A percentile compares a stretch with the other conserved stretches of the same genome.
phyloP scores from a whole-genome alignment of 2,329 filamentous ascomycete genomes.

The Sporothrix protearum region DNA sequence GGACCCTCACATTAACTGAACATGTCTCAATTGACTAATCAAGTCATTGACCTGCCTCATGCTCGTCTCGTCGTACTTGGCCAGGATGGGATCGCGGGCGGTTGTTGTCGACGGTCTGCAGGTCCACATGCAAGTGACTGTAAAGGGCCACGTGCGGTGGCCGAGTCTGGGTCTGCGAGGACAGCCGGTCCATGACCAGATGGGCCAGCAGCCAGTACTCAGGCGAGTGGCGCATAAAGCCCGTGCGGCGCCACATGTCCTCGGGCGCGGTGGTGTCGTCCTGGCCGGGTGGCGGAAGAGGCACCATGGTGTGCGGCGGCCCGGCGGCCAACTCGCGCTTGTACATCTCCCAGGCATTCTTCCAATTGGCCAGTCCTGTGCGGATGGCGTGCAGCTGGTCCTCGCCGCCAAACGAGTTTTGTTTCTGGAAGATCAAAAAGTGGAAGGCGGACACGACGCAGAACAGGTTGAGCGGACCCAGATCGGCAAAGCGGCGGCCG shows the following conservation, averaged over 20 bases:
- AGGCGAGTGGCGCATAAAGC: slow-evolving; percentile 19
- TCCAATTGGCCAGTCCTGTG: slow-evolving; percentile 16
- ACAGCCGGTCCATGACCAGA: slow-evolving; percentile 4
- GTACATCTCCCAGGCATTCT: slow-evolving; percentile 17
- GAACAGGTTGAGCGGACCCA: slow-evolving; percentile 10
- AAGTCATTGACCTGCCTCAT: slow-evolving; percentile 22
- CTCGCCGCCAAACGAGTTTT: slow-evolving; percentile 21
- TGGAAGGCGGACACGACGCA: slow-evolving; percentile 16
- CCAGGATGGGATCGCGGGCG: not conserved
- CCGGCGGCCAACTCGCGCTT: not conserved
- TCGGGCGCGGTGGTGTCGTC: not conserved
- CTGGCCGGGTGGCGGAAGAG: not conserved
- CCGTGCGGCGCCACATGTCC: slow-evolving; percentile 18
- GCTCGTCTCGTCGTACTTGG: slow-evolving; percentile 21
- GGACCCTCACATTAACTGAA: not conserved
- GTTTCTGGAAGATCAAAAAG: slow-evolving; percentile 16
- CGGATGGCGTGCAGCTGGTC: slow-evolving; percentile 14
- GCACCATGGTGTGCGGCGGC: slow-evolving; percentile 17
- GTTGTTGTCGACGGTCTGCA: slow-evolving; percentile 5
- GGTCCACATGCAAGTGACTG: not conserved
- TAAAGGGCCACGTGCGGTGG: not conserved
- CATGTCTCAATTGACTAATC: slow-evolving; percentile 13
- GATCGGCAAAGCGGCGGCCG: not conserved
- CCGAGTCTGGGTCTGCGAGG: not conserved
- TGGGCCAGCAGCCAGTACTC: slow-evolving; percentile 23